Evolutionary conservation across 768 basidiomycete genomes (phyloP).

Genomic region (Pleurotus pulmonarius): DNA sequence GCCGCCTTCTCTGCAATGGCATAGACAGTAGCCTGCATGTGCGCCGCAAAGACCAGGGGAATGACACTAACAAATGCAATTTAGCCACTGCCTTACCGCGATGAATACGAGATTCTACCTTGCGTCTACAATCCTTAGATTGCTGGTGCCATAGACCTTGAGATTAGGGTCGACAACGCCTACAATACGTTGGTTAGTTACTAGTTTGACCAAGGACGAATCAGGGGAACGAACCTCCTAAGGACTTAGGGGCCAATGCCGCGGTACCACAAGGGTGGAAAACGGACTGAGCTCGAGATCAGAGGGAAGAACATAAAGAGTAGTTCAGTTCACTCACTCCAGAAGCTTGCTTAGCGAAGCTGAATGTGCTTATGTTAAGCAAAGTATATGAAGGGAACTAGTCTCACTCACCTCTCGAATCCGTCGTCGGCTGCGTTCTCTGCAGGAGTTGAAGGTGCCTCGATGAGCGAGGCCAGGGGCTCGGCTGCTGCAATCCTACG

Average conservation of each 20-base stretch:
- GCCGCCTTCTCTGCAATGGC: conserved; percentile 17
- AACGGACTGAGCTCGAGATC: no score
- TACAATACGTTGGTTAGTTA: neutral
- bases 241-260: neutral
- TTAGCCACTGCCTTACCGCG: neutral
- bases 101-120: neutral
- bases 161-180: conserved; percentile 39
- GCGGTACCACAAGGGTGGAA: neutral
- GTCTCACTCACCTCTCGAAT: no score
- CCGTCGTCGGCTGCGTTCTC: no score
- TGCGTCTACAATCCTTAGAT: conserved; percentile 33
- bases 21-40: conserved; percentile 15
- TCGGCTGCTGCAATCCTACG: no score
- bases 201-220: no score
- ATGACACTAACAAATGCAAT: conserved; percentile 8
- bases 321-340: no score
- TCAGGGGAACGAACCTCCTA: neutral
- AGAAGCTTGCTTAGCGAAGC: no score
- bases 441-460: no score
- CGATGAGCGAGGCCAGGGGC: no score
- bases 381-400: no score
- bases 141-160: conserved; percentile 38
- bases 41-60: conserved; percentile 10
- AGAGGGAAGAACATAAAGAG: no score
- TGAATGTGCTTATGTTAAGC: no score